Conservation (phyloP, 2,329 filamentous ascomycete species). For the Arthrobotrys sinensis region DNA sequence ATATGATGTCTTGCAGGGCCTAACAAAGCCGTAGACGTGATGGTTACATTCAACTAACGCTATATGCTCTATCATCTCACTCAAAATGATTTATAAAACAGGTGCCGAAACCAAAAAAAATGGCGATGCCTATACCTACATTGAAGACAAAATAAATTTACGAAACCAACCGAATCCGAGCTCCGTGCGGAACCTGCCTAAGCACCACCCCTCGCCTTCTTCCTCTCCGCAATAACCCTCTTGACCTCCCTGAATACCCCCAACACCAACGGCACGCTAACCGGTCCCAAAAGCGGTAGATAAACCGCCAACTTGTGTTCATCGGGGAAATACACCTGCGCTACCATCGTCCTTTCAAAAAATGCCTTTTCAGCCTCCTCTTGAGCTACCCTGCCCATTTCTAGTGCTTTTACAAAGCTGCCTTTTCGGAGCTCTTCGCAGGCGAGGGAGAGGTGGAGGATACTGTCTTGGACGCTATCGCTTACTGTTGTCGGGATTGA, state of each 20-base stretch:
- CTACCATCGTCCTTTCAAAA: constrained; percentile 99
- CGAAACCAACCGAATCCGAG: neutral
- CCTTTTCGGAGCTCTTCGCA: constrained; percentile 79
- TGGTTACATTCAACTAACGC: constrained; percentile 3
- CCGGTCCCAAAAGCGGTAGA: constrained; percentile 87
- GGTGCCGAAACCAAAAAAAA: neutral
- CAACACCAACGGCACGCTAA: constrained; percentile 90
- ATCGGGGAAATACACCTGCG: constrained; percentile 97
- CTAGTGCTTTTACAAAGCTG: constrained; percentile 77
- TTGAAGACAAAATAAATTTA: constrained; percentile 5
- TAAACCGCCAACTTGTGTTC: constrained; percentile 99
- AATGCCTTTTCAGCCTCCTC: constrained; percentile 92
- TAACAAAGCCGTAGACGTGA: too few species aligned
- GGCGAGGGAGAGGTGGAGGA: constrained; percentile 82
- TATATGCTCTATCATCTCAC: constrained; percentile 8
- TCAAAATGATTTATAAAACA: neutral
- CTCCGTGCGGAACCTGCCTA: neutral
- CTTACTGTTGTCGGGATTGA: constrained; percentile 90
- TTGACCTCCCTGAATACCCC: constrained; percentile 85
- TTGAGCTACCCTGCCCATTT: constrained; percentile 87
- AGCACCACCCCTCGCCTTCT: constrained; percentile 48
- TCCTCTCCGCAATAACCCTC: constrained; percentile 72
- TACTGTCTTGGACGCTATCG: constrained; percentile 84
- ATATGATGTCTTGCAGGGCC: too few species aligned
- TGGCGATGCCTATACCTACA: neutral